Base-by-base conservation (phyloP, 345 rosid genomes). In the Sonneratia caseolaris region DNA sequence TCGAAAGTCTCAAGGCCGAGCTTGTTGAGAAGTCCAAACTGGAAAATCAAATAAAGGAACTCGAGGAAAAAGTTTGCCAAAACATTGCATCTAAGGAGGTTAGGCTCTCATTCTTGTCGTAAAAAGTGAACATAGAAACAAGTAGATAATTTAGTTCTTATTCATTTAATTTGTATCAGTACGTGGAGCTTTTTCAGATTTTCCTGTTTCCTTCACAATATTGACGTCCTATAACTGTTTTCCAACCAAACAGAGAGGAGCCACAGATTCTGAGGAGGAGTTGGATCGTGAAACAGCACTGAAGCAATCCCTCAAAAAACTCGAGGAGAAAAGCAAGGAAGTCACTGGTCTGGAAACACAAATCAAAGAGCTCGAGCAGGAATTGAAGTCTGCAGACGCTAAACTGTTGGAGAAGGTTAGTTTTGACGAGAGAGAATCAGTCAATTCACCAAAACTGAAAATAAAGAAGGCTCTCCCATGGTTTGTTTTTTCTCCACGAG, bases 331-430 rank as follows among this genome's bases (percentile, higher is more conserved):
- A 86, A 83, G 76, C 76, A 89, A 84, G 66, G 82, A 85, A 13
- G 85, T 83, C 15, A 18, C 72, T 57, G 75, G 68, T 68, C 85
- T 89, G 6, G 90, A 87, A 76, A 80, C 82, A 57, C 80, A 81
- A 75, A 73, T 91, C 55, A 86, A 82, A 68, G 95, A 88, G 70
- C 91, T 92, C 68, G 82, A 86, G 81, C 85, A 85, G 79, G 91
- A 90, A 83, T 71, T 89, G 84, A 88, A 84, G 72, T 73, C 76
- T 7, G 81, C 87, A 7, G 83, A 89, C 71, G 84, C 88, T 65
- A 87, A 87, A 79, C 71, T 76, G 70, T 48, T 71, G 42, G 76
- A 82, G 43, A 86, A 93, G 95, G 97, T 86, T 15, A 74, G 92
- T 75, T 78, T 73, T 56, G 2, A 3, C 6, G 35, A 70, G 55